Evolutionary conservation across 2,329 filamentous ascomycete species (phyloP).

Genomic region (Cercospora canescens): DNA sequence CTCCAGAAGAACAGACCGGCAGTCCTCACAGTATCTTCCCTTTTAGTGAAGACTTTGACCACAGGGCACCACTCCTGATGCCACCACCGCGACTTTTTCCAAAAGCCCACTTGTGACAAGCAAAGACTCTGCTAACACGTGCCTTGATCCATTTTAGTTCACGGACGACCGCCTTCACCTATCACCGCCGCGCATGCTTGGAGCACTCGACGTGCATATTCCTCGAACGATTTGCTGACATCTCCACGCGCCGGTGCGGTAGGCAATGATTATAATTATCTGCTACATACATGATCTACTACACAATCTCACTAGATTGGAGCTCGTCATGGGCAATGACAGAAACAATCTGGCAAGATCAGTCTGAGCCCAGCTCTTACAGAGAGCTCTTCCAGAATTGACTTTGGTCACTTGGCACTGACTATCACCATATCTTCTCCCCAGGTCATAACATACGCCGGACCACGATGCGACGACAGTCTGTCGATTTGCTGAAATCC

Average conservation of each 20-base stretch:
- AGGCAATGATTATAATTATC: background rate
- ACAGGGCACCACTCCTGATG: background rate
- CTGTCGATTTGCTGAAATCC: background rate
- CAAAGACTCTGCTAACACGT: background rate
- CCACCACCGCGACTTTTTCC: background rate
- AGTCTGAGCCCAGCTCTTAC: background rate
- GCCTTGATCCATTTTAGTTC: background rate
- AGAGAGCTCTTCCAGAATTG: background rate
- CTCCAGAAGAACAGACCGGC: background rate
- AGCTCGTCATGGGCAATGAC: background rate
- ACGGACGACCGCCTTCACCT: background rate
- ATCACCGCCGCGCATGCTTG: background rate
- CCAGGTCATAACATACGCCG: background rate
- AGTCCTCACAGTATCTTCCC: background rate
- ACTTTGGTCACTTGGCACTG: background rate
- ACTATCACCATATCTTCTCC: background rate
- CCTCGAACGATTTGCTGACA: background rate
- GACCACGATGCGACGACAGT: background rate
- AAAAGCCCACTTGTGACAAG: background rate
- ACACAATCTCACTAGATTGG: background rate
- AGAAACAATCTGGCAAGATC: background rate
- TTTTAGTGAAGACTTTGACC: background rate
- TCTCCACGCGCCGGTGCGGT: background rate
- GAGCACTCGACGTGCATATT: background rate
- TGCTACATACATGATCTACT: background rate